Conservation (phyloP, 345 rosid species). For the Brassica cretica region DNA sequence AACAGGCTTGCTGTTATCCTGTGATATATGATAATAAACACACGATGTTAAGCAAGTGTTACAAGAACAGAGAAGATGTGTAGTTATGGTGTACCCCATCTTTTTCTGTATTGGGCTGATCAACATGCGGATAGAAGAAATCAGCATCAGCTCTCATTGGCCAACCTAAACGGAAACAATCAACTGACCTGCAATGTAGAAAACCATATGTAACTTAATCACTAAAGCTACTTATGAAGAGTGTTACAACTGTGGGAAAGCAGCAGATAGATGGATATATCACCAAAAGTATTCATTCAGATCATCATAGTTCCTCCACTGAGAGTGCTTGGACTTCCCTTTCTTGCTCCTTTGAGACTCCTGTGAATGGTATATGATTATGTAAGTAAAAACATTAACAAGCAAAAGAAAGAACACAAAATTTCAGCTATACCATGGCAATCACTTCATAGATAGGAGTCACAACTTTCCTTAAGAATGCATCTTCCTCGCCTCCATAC, state of each 20-base stretch:
- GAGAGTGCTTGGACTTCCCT: constrained; percentile 98
- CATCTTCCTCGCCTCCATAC: constrained; percentile 97
- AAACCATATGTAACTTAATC: constrained; percentile 8
- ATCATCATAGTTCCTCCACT: constrained; percentile 99
- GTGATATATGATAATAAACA: constrained; percentile 22
- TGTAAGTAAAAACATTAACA: constrained; percentile 4
- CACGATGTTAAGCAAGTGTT: neutral
- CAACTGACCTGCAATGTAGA: constrained; percentile 71
- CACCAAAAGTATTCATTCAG: constrained; percentile 97
- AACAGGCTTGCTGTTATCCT: constrained; percentile 73
- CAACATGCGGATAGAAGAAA: constrained; percentile 61
- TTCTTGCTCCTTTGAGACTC: constrained; percentile 82
- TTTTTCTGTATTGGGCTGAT: constrained; percentile 46
- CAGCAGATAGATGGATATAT: constrained; percentile 13
- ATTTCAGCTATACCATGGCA: constrained; percentile 50
- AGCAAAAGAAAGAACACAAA: neutral
- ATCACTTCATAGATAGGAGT: constrained; percentile 90
- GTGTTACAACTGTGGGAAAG: neutral
- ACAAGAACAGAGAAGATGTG: constrained; percentile 10
- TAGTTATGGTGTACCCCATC: constrained; percentile 53
- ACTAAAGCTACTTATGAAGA: constrained; percentile 10
- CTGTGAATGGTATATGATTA: constrained; percentile 44
- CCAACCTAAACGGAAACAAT: constrained; percentile 98
- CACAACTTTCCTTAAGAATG: constrained; percentile 88
- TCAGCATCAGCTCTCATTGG: constrained; percentile 98